A percentile compares a stretch with the other conserved stretches of the same genome.
Conservation (phyloP, 345 rosid species). For the Linum usitatissimum region DNA sequence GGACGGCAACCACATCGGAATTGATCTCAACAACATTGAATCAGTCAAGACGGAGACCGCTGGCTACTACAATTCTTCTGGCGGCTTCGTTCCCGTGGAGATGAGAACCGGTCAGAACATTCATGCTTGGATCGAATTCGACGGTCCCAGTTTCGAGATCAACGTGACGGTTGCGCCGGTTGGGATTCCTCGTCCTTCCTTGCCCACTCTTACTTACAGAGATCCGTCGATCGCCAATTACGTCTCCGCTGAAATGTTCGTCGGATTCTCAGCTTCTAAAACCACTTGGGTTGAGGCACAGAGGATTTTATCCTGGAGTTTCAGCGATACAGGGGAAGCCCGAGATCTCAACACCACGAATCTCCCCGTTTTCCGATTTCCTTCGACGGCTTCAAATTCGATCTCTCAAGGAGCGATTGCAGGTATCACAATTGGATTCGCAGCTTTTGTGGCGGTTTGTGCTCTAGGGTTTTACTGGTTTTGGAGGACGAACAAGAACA, state of each 20-base stretch:
- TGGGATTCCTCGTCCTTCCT: conserved; percentile 46
- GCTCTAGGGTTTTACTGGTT: conserved; percentile 28
- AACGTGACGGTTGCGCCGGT: conserved; percentile 66
- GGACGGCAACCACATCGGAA: conserved; percentile 59
- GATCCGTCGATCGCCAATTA: conserved; percentile 59
- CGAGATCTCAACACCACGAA: conserved; percentile 54
- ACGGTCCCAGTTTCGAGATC: conserved; percentile 48
- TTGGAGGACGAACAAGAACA: conserved; percentile 34
- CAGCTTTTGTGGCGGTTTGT: conserved; percentile 23
- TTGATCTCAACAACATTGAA: conserved; percentile 50
- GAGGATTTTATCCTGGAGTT: conserved; percentile 80
- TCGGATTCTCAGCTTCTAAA: conserved; percentile 73
- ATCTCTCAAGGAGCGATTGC: conserved; percentile 49
- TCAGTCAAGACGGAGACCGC: conserved; percentile 31
- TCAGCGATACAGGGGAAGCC: conserved; percentile 51
- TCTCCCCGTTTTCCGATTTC: conserved; percentile 41
- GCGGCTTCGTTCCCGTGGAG: conserved; percentile 37
- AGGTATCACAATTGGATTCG: conserved; percentile 55
- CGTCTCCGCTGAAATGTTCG: conserved; percentile 62
- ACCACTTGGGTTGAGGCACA: conserved; percentile 56
- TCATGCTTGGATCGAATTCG: conserved; percentile 81
- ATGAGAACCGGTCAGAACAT: conserved; percentile 68
- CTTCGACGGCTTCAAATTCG: conserved; percentile 30
- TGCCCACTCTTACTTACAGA: conserved; percentile 47
- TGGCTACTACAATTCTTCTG: conserved; percentile 49